phyloP scores from a whole-genome alignment of 1,284 basidiomycete genomes.

The Peniophora sp. region DNA sequence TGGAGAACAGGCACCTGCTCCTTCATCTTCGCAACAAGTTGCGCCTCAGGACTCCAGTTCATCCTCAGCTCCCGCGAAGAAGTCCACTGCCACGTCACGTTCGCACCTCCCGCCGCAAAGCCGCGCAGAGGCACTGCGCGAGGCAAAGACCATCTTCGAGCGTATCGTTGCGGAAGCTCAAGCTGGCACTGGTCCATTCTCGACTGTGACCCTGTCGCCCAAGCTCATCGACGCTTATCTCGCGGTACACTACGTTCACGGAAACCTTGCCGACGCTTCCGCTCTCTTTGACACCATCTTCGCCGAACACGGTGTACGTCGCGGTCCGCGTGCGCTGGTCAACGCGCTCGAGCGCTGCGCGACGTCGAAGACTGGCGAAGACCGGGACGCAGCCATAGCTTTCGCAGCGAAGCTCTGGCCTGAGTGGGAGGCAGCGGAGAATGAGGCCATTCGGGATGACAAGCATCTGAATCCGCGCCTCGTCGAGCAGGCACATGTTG shows the following conservation, averaged over 20 bases:
- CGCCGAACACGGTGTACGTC: slow-evolving; percentile 29
- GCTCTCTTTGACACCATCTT: slow-evolving; percentile 44
- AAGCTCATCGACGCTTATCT: slow-evolving; percentile 79
- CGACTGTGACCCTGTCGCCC: slow-evolving; percentile 49
- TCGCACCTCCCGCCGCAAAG: slow-evolving; percentile 69
- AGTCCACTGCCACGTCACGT: slow-evolving; percentile 22
- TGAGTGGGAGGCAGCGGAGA: slow-evolving; percentile 44
- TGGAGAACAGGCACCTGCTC: background rate
- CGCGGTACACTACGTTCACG: slow-evolving; percentile 66
- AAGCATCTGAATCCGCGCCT: slow-evolving; percentile 33
- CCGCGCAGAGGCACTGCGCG: slow-evolving; percentile 63
- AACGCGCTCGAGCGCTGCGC: slow-evolving; percentile 66
- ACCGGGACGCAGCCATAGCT: slow-evolving; percentile 34
- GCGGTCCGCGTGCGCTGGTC: slow-evolving; percentile 51
- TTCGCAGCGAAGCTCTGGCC: slow-evolving; percentile 55
- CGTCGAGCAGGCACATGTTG: slow-evolving; percentile 58
- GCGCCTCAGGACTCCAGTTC: slow-evolving; percentile 5
- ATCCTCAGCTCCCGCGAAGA: slow-evolving; percentile 6
- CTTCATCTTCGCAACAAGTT: slow-evolving; percentile 6
- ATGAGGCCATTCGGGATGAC: slow-evolving; percentile 18
- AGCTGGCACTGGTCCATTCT: slow-evolving; percentile 25
- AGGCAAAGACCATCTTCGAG: slow-evolving; percentile 65
- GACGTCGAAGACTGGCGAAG: slow-evolving; percentile 30
- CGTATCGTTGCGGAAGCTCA: slow-evolving; percentile 52
- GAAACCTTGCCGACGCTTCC: slow-evolving; percentile 39